Base-by-base conservation (phyloP, 2,329 filamentous ascomycete genomes). In the Talaromyces amestolkiae region DNA sequence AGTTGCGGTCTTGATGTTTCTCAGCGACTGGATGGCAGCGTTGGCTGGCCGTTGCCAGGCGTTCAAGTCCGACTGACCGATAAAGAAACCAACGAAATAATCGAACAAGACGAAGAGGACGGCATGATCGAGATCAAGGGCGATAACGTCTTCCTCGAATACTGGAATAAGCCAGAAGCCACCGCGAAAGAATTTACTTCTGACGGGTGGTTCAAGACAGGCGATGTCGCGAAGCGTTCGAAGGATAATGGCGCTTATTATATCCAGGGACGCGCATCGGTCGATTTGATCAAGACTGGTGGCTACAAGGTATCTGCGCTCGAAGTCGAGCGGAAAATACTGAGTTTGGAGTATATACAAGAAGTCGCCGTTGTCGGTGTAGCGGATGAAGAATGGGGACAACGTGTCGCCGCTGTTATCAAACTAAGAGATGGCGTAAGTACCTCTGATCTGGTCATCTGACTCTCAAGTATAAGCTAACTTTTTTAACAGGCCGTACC, bases 291-390 rank as follows among this genome's bases (percentile, higher is more conserved):
- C 71, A 86, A 86, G 68, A 82, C 81, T 0, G 83, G 84, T 17
- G 84, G 84, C 0, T 85, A 85, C 69, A 86, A 85, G 72, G 82
- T 85, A 41, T 84, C 81, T 0, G 83, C 84, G 0, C 72, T 85
- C 11, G 84, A 86, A 59, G 82, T 86, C 35, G 84, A 86, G 71
- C 77, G 83, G 19, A 83, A 85, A 67, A 79, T 85, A 68, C 75
- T 86, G 27, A 77, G 78, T 0, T 69, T 86, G 61, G 76, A 80
- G 1, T 79, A 80, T 37, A 77, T 85, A 39, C 75, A 81, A 56
- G 84, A 86, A 72, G 83, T 81, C 4, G 83, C 83, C 69, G 81
- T 85, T 1, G 82, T 86, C 3, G 83, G 84, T 1, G 76, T 86
- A n/a, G 73, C 78, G 0, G 83, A 85, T 67, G 78, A 83, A 19